These are phyloP conservation scores for Acanthamoeba lenticulata DNA, from an alignment of 208 protist species.

Conservation along the genomic window DNA sequence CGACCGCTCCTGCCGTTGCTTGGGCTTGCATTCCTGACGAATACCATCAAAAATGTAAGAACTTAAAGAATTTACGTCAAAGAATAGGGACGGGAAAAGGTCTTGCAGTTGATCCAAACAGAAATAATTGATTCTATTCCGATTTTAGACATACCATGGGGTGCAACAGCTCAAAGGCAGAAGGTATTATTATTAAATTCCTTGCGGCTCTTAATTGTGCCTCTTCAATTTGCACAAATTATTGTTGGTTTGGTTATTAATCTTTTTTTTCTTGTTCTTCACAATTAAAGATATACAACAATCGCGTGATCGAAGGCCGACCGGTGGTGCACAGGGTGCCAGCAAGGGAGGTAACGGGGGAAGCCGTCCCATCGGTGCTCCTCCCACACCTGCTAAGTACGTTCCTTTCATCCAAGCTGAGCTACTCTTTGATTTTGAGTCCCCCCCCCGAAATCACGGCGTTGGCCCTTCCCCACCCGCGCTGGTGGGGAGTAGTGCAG, in stretches of 20 bases:
- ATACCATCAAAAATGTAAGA: not conserved
- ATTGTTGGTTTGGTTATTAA: not conserved
- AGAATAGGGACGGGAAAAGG: not conserved
- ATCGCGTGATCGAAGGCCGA: not conserved
- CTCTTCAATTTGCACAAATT: not conserved
- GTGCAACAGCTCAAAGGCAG: slow-evolving; percentile 22
- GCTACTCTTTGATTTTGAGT: no score
- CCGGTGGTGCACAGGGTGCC: not conserved
- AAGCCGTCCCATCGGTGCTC: not conserved
- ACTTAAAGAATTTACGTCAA: no score
- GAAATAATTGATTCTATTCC: not conserved
- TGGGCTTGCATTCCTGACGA: not conserved
- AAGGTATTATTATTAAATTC: not conserved
- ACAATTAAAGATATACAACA: slow-evolving; percentile 19
- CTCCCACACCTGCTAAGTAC: not conserved
- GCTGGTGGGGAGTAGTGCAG: not conserved
- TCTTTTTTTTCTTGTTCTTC: not conserved
- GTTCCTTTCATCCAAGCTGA: no score
- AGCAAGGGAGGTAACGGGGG: not conserved
- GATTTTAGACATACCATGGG: not conserved
- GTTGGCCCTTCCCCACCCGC: no score
- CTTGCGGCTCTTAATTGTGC: not conserved
- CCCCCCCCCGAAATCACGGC: not conserved
- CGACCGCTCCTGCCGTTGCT: not conserved
- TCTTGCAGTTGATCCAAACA: not conserved